A percentile compares a stretch with the other conserved stretches of the same genome.
These are phyloP conservation scores for Herpetospermum pedunculosum DNA, from an alignment of 306 rosid species.

Conservation along the genomic window DNA sequence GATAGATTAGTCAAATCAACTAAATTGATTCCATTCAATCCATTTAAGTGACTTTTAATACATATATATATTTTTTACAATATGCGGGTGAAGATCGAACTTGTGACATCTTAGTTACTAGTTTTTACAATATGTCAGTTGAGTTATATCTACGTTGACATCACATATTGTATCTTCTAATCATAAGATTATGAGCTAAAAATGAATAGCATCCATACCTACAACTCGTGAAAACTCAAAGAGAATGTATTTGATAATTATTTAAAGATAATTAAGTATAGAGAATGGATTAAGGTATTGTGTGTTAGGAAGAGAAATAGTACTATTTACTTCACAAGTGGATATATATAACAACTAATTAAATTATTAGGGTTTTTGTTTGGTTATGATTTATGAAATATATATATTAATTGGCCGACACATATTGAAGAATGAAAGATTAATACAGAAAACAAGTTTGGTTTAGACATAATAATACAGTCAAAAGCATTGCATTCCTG, in stretches of 20 bases:
- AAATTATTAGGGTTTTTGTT: neutral
- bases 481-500: neutral
- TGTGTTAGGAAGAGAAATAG: neutral
- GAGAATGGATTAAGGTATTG: neutral
- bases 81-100: too few species aligned
- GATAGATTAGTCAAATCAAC: neutral
- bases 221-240: neutral
- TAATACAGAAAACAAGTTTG: neutral
- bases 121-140: too few species aligned
- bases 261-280: neutral
- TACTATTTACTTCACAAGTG: neutral
- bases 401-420: slow-evolving; percentile 4
- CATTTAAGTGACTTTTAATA: neutral
- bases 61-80: too few species aligned
- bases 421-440: neutral
- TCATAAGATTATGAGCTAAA: neutral
- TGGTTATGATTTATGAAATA: neutral
- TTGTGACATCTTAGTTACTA: too few species aligned
- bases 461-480: neutral
- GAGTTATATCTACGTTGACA: too few species aligned
- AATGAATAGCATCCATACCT: neutral
- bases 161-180: neutral
- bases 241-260: neutral
- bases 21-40: neutral
- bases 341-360: neutral